Base-by-base conservation (phyloP, 2,329 filamentous ascomycete genomes). In the Arthrobotrys sinensis region DNA sequence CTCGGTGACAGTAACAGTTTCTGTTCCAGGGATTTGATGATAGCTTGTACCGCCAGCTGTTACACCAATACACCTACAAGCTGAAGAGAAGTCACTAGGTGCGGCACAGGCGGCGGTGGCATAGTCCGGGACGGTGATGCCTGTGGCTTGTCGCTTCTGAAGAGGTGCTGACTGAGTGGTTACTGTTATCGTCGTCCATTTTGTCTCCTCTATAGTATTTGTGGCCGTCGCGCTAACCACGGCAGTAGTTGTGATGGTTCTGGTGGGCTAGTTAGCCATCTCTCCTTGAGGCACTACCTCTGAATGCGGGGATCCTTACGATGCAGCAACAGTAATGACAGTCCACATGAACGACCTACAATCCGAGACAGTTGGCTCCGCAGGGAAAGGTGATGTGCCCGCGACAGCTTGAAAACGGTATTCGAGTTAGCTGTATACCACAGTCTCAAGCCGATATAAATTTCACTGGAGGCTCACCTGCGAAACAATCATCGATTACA, bases 341-440 rank as follows among this genome's bases (percentile, higher is more conserved):
- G 5, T 48, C 71, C 71, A 76, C 63, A 76, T 36, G 19, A 53
- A 68, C 11, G 71, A 45, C 71, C 71, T 32, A 38, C 71, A 76
- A 46, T 67, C 71, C 8, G 32, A 12, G 11, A 68, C 24, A 1
- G 53, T 55, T 24, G 62, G 4, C 21, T 76, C 38, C 0, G 63
- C 38, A 14, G 53, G 53, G 34, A 68, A 67, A 36, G 52, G 34
- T 11, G 50, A 62, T 53, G 45, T 24, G 4, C 71, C 71, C 16
- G 63, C 63, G 40, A 76, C 19, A 28, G 19, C 71, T 76, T 52
- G 16, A 46, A 34, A n/a, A 12, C 14, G 32, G 12, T 1, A 40
- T 19, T 5, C 1, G 12, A 12, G 16, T 71, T 64, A 71, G 67
- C 45, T 1, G 36, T 48, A n/a, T 16, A 4, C 12, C 7, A 1